Evolutionary conservation across 495 filamentous ascomycete species (phyloP), one percentile per base, ranked within the genome.

Genomic region (Trypethelium eluteriae): DNA sequence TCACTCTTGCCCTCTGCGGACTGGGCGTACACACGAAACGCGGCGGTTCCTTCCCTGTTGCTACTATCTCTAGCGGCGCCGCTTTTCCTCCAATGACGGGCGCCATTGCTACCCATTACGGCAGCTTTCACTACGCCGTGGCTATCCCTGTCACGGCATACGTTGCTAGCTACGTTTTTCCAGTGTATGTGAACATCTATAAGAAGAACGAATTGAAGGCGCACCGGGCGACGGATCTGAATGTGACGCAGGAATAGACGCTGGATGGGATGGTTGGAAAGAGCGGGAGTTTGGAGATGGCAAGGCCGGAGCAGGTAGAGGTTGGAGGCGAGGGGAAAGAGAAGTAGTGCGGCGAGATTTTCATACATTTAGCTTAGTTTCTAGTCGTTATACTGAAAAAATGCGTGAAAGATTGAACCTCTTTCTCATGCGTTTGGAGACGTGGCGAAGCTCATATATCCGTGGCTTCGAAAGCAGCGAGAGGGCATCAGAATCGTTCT

Each of bases 21-120:
- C 38, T 67, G 14, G 61, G 66, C 12, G 32, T 38, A 1, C 59
- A 67, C 41, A 67, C 66, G 16, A 67, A 67, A 44, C 66, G 62
- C 39, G 66, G 66, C 25, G 57, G 32, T 16, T 64, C 32, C 2
- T 61, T 39, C 18, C 18, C 65, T n/a, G 66, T 64, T n/a, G 11
- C 66, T 14, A 38, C 59, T 16, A 50, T 67, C 39, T 67, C 62
- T 18, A 38, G 66, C 18, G 66, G 66, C 14, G 66, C 62, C 14
- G 50, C 56, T 10, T 49, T 67, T 44, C 66, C 66, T n/a, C 32
- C 59, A 12, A 63, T 65, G 32, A 63, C 65, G 9, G 65, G 65
- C 25, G 46, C 53, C 38, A 59, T 59, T 4, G 65, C 65, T 14
- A 59, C 47, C 2, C 4, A 38, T 7, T 44, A 39, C 16, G 64